These are phyloP conservation scores for Schoenoplectus tabernaemontani DNA, from an alignment of 202 grass and related monocot species.

Conservation along the genomic window DNA sequence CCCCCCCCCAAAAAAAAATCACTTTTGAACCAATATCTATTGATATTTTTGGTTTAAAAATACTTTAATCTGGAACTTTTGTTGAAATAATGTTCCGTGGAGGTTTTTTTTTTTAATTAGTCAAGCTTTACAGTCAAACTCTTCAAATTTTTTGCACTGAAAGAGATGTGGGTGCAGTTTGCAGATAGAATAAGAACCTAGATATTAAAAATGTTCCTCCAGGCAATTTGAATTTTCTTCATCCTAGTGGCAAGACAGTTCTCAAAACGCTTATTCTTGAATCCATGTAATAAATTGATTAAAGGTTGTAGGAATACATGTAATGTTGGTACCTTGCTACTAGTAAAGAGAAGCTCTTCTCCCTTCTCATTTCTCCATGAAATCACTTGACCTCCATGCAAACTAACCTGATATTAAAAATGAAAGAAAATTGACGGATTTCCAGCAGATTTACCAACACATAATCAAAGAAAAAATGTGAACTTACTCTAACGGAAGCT, in stretches of 20 bases:
- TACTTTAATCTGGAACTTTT: no score
- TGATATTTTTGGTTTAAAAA: no score
- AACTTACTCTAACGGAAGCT: constrained; percentile 64
- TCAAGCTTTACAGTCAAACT: background rate
- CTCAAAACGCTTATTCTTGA: background rate
- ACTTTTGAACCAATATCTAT: no score
- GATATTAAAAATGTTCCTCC: background rate
- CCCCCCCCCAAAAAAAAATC: no score
- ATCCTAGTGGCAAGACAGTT: background rate
- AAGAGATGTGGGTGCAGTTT: no score
- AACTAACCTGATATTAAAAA: constrained; percentile 58
- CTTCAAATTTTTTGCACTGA: background rate
- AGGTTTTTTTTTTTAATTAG: no score
- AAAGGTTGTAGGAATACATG: background rate
- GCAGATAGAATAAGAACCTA: background rate
- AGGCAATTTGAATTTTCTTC: background rate
- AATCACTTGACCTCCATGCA: constrained; percentile 83
- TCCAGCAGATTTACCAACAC: background rate
- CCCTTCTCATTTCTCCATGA: constrained; percentile 92
- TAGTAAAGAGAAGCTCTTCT: constrained; percentile 95
- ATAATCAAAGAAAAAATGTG: background rate
- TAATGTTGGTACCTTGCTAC: constrained; percentile 56
- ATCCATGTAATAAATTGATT: background rate
- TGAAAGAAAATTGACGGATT: constrained; percentile 17
- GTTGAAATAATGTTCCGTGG: no score